Conservation (phyloP, 2,329 filamentous ascomycete species). For the Cordyceps militaris region DNA sequence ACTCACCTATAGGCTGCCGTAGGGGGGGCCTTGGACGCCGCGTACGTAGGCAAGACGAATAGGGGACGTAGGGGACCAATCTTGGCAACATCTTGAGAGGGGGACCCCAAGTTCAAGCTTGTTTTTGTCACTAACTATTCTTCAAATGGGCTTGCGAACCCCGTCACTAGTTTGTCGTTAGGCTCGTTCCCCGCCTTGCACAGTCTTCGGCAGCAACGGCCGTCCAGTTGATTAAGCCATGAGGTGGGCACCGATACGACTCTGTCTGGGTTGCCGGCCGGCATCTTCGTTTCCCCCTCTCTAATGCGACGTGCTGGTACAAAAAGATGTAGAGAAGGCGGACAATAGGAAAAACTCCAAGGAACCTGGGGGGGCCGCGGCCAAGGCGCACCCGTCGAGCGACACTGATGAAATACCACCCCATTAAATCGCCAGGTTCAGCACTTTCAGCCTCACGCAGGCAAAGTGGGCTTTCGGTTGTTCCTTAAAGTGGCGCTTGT, state of each 20-base stretch:
- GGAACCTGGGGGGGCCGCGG: neutral
- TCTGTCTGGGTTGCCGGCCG: neutral
- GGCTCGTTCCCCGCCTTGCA: neutral
- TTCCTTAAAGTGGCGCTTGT: slow-evolving; percentile 8
- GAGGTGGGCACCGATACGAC: neutral
- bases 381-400: neutral
- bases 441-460: slow-evolving; percentile 10
- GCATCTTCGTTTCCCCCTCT: neutral
- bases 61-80: neutral
- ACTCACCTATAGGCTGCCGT: no score
- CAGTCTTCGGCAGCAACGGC: neutral
- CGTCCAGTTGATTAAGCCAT: neutral
- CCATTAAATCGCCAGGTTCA: slow-evolving; percentile 11
- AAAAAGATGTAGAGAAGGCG: neutral
- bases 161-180: neutral
- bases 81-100: neutral
- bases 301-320: neutral
- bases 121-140: neutral
- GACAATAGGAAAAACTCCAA: slow-evolving; percentile 3
- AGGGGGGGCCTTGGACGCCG: neutral
- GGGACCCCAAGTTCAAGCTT: neutral
- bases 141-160: neutral
- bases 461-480: slow-evolving; percentile 4
- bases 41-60: neutral
- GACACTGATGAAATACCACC: neutral